A percentile compares a stretch with the other conserved stretches of the same genome.
Evolutionary conservation across 2,329 filamentous ascomycete species (phyloP).

Genomic region (Pezicula neosporulosa): DNA sequence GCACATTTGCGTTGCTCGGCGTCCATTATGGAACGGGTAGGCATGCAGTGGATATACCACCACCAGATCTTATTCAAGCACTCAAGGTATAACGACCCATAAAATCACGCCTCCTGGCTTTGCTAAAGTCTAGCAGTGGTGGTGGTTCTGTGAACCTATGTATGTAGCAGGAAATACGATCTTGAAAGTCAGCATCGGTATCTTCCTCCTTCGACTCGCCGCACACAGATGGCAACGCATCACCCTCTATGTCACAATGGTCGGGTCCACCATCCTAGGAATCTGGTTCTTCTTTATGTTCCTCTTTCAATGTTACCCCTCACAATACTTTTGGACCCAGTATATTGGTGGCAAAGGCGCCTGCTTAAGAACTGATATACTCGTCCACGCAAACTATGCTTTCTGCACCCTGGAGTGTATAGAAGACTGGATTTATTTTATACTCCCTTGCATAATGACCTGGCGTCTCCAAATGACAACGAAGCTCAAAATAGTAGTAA

Average conservation of each 20-base stretch:
- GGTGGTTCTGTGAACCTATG: conserved; percentile 28
- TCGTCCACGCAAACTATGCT: conserved; percentile 27
- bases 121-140: conserved; percentile 1
- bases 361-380: conserved; percentile 22
- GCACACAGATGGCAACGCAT: conserved; percentile 22
- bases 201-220: conserved; percentile 32
- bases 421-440: conserved; percentile 33
- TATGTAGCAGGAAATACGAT: conserved; percentile 30
- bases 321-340: conserved; percentile 29
- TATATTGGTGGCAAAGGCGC: conserved; percentile 20
- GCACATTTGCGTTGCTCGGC: conserved; percentile 6
- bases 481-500: conserved; percentile 29
- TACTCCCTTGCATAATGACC: conserved; percentile 33
- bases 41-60: conserved; percentile 3
- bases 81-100: too few species aligned
- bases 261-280: conserved; percentile 27
- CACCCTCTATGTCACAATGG: conserved; percentile 26
- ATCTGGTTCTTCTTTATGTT: conserved; percentile 29
- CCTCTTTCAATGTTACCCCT: conserved; percentile 30
- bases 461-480: conserved; percentile 33
- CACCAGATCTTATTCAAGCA: neutral
- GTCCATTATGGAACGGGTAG: conserved; percentile 9
- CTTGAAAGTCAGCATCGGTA: conserved; percentile 30
- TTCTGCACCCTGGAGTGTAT: conserved; percentile 32
- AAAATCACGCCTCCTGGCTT: neutral